Evolutionary conservation across 2,329 filamentous ascomycete species (phyloP), one percentile per base, ranked within the genome.

Genomic region (Paracamarosporium sp.): DNA sequence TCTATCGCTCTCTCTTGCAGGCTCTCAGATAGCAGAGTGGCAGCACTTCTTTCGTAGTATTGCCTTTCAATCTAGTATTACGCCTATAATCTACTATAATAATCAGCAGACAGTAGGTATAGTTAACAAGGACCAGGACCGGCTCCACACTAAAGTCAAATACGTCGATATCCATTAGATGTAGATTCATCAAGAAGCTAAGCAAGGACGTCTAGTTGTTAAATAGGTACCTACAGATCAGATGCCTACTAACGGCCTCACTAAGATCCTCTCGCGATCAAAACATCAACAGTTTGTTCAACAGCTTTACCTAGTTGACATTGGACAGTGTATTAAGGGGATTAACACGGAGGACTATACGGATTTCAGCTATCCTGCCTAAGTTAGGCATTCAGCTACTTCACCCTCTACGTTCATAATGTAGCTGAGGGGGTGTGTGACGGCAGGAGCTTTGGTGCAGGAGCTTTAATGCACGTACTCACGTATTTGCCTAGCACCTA

Each of bases 11-110:
- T 54, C 20, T 22, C 24, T 43, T 40, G 31, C 62, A 20, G 28
- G 46, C 9, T 53, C 24, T 12, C 47, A 64, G 35, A 12, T 59
- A 9, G 24, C 25, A 17, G 47, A 17, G 59, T 69, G 54, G 60
- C 27, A 43, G 2, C 24, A 56, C 22, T 11, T 68, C 3, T 66
- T 69, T 40, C 40, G 60, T 12, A 15, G 38, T 2, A 53, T 66
- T n/a, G 11, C 54, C 0, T 57, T 64, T 11, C 24, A 61, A 33
- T 55, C 50, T 20, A 30, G 47, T 13, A 31, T 15, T 43, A 13
- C 25, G 22, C 55, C 27, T 27, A 43, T 28, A 3, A 22, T 63
- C 6, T 57, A 31, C 35, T 63, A 52, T 41, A 51, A 63, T 53
- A 63, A 63, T 31, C 33, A 54, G 27, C 47, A 60, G 33, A 60